Conservation (phyloP, 2,329 filamentous ascomycete genomes). For the Trichophyton schoenleinii region DNA sequence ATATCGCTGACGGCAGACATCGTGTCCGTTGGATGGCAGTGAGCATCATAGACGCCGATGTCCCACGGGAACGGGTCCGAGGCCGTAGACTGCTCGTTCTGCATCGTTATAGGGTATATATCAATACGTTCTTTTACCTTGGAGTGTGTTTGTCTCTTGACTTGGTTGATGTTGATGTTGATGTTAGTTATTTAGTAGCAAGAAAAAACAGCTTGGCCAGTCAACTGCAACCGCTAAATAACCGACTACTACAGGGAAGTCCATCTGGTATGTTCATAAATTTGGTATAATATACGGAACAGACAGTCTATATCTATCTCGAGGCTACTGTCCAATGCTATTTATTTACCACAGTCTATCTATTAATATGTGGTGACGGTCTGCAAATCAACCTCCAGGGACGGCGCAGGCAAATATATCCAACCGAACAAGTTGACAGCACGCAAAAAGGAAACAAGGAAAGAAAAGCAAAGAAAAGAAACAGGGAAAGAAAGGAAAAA, state of each 20-base stretch:
- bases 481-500: background rate
- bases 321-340: background rate
- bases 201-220: too few species aligned
- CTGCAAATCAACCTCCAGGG: background rate
- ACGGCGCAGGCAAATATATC: background rate
- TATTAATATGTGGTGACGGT: background rate
- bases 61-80: constrained; percentile 44
- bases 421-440: background rate
- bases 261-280: background rate
- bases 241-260: too few species aligned
- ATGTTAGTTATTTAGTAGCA: too few species aligned
- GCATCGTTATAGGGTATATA: background rate
- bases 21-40: constrained; percentile 56
- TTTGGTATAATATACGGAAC: background rate
- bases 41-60: constrained; percentile 50
- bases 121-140: background rate
- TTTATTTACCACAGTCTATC: background rate
- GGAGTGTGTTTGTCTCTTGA: background rate
- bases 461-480: background rate
- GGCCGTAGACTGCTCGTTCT: background rate
- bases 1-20: constrained; percentile 45
- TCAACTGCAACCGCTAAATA: too few species aligned
- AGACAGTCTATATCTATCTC: background rate
- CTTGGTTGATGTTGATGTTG: background rate
- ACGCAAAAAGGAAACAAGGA: background rate